Conservation (phyloP, 331 rosid genomes). For the Malus hybrid region DNA sequence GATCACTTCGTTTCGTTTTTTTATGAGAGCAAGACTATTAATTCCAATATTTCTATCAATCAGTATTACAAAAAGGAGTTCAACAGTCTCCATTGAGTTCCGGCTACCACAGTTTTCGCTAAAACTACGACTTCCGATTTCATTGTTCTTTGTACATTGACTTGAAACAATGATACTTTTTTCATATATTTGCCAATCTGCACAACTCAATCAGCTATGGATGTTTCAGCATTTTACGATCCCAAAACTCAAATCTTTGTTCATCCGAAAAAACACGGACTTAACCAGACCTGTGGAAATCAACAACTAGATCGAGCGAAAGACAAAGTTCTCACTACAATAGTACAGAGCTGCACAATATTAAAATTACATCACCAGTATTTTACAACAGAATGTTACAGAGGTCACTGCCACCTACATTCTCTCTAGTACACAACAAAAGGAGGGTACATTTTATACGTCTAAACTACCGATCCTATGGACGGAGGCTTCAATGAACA, state of each 20-base stretch:
- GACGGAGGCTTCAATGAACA: conserved; percentile 50
- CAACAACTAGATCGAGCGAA: neutral
- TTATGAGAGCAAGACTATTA: neutral
- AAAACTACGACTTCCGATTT: neutral
- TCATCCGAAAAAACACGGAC: neutral
- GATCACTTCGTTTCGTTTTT: conserved; percentile 3
- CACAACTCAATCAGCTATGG: neutral
- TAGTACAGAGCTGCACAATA: conserved; percentile 26
- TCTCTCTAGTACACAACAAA: conserved; percentile 44
- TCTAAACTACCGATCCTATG: conserved; percentile 51
- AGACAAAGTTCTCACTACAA: conserved; percentile 5
- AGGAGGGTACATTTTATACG: conserved; percentile 40
- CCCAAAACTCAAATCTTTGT: neutral
- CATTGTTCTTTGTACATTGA: neutral
- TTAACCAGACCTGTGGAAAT: neutral
- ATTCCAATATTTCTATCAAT: neutral
- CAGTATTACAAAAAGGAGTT: neutral
- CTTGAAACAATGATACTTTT: neutral
- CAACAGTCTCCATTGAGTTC: conserved; percentile 14
- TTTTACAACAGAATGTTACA: conserved; percentile 46
- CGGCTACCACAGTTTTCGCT: conserved; percentile 7
- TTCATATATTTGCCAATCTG: neutral
- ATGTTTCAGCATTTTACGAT: neutral
- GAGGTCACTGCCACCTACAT: conserved; percentile 37
- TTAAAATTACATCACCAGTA: conserved; percentile 46